A percentile compares a stretch with the other conserved stretches of the same genome.
These are phyloP conservation scores for Singerocomus rubriflavus DNA, from an alignment of 1,284 basidiomycete species.

Conservation along the genomic window DNA sequence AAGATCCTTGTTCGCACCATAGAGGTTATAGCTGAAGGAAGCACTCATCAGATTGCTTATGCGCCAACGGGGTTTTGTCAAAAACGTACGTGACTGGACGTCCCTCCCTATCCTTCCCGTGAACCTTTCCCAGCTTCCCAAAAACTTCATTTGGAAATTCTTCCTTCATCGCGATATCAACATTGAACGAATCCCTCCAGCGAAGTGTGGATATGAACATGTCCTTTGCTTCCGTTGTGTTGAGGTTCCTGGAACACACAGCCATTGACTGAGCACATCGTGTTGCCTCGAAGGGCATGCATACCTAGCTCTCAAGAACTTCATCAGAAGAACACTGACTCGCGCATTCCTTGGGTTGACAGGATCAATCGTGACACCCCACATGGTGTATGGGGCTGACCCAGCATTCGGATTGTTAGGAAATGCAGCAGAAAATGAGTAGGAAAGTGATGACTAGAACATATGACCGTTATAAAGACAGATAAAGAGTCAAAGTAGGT, in stretches of 20 bases:
- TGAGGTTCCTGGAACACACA: conserved; percentile 46
- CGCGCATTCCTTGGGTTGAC: conserved; percentile 51
- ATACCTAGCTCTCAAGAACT: conserved; percentile 75
- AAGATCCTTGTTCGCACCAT: conserved; percentile 62
- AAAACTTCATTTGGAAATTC: conserved; percentile 65
- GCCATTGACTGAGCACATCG: neutral
- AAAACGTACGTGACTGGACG: conserved; percentile 58
- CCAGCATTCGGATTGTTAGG: conserved; percentile 51
- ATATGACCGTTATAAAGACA: neutral
- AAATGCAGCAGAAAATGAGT: conserved; percentile 43
- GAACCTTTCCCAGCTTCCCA: conserved; percentile 59
- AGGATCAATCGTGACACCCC: conserved; percentile 68
- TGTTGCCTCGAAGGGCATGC: conserved; percentile 4
- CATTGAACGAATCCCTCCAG: conserved; percentile 70
- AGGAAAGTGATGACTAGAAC: conserved; percentile 50
- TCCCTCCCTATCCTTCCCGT: conserved; percentile 64
- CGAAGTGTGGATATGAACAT: conserved; percentile 69
- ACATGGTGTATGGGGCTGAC: conserved; percentile 53
- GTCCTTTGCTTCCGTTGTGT: conserved; percentile 48
- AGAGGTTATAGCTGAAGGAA: conserved; percentile 61
- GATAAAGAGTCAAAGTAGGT: neutral
- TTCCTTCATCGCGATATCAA: conserved; percentile 59
- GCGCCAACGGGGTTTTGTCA: conserved; percentile 6
- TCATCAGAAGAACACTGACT: conserved; percentile 71
- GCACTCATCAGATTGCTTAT: neutral